These are phyloP conservation scores for Boletellus deceptivus DNA, from an alignment of 1,284 basidiomycete genomes.

Conservation along the genomic window DNA sequence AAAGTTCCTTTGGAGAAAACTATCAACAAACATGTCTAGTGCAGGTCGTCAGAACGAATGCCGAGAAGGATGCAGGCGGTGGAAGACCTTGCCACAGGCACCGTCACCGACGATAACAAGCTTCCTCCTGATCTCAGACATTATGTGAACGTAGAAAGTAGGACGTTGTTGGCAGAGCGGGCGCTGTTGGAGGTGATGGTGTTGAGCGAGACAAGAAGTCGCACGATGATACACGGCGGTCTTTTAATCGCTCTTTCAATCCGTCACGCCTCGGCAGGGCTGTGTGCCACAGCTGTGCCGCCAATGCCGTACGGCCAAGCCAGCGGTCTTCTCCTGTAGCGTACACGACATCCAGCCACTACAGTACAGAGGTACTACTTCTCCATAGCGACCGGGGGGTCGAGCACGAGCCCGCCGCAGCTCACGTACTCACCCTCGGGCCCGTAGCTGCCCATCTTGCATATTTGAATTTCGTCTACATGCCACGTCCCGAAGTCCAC, in stretches of 20 bases:
- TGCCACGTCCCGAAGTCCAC: conserved; percentile 31
- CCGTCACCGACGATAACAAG: conserved; percentile 81
- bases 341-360: too few relatives aligned
- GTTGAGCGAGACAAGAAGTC: conserved; percentile 40
- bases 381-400: neutral
- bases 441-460: conserved; percentile 36
- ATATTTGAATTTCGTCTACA: conserved; percentile 34
- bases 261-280: conserved; percentile 13
- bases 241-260: conserved; percentile 38
- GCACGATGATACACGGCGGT: conserved; percentile 36
- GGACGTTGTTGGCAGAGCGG: conserved; percentile 30
- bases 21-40: conserved; percentile 77
- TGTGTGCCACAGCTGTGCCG: conserved; percentile 34
- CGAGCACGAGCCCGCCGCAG: conserved; percentile 27
- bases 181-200: conserved; percentile 37
- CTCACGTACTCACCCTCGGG: conserved; percentile 34
- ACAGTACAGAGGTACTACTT: too few relatives aligned
- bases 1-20: conserved; percentile 91
- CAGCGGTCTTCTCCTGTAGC: too few relatives aligned
- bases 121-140: conserved; percentile 75
- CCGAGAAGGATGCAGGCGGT: conserved; percentile 1
- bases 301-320: conserved; percentile 19
- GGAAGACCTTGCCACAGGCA: conserved; percentile 74
- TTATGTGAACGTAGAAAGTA: conserved; percentile 39
- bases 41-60: conserved; percentile 23